These are phyloP conservation scores for Aspergillus hancockii DNA, from an alignment of 495 filamentous ascomycete genomes.

Conservation along the genomic window DNA sequence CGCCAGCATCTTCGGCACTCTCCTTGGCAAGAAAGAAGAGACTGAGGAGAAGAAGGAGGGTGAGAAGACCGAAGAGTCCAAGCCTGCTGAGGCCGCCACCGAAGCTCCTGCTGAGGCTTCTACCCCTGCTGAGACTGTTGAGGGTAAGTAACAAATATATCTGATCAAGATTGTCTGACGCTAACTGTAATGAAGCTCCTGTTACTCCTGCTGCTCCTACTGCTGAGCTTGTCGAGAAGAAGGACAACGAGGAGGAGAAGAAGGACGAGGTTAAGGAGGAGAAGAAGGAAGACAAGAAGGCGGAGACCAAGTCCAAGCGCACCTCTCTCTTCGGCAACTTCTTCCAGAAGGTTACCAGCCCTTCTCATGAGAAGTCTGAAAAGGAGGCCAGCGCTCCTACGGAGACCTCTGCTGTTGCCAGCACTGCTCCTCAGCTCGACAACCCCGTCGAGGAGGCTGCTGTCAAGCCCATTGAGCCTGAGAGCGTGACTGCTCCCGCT, in stretches of 20 bases:
- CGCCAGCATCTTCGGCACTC: conserved; percentile 73
- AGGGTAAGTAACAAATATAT: conserved; percentile 21
- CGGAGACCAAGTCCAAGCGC: conserved; percentile 48
- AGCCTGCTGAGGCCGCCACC: conserved; percentile 32
- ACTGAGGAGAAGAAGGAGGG: conserved; percentile 58
- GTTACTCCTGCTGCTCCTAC: conserved; percentile 17
- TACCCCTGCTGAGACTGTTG: conserved; percentile 31
- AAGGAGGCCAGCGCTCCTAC: conserved; percentile 51
- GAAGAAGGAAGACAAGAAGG: conserved; percentile 41
- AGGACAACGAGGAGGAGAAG: conserved; percentile 37
- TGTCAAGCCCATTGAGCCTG: conserved; percentile 45
- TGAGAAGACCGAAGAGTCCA: conserved; percentile 41
- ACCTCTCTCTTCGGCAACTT: conserved; percentile 52
- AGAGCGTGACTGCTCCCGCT: conserved; percentile 43
- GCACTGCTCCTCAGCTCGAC: conserved; percentile 53
- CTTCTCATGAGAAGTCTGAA: conserved; percentile 53
- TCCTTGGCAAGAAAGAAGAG: conserved; percentile 76
- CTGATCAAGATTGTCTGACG: neutral
- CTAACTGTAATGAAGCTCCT: conserved; percentile 16
- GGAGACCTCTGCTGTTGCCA: conserved; percentile 45
- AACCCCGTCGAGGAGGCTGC: conserved; percentile 49
- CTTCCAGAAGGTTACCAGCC: conserved; percentile 58
- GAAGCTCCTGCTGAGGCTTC: conserved; percentile 31
- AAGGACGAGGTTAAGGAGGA: conserved; percentile 36
- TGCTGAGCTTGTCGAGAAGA: conserved; percentile 26